A percentile compares a stretch with the other conserved stretches of the same genome.
Evolutionary conservation across 2,329 filamentous ascomycete species (phyloP).

Genomic region (Colletotrichum chlorophyti): DNA sequence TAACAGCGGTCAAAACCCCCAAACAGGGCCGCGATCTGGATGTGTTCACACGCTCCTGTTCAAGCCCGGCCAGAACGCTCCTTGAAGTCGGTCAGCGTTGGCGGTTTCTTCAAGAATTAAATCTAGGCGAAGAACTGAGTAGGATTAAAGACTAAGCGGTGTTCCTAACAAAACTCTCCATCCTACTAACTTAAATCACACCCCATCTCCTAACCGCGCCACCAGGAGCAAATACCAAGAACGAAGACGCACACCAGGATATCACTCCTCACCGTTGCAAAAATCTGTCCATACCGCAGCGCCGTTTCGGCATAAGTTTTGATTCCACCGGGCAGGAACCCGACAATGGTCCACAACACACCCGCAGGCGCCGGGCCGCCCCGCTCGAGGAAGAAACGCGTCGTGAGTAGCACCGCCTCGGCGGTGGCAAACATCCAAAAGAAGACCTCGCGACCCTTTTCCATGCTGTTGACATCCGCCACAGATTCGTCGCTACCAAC

Average conservation of each 20-base stretch:
- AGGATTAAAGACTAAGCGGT: too few relatives aligned
- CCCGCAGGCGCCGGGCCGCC: constrained; percentile 63
- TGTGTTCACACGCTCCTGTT: too few relatives aligned
- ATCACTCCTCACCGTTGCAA: constrained; percentile 74
- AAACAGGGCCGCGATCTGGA: too few relatives aligned
- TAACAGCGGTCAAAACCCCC: too few relatives aligned
- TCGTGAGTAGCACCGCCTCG: constrained; percentile 75
- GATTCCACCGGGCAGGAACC: constrained; percentile 71
- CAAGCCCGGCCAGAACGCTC: too few relatives aligned
- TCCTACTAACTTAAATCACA: neutral
- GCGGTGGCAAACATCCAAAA: constrained; percentile 84
- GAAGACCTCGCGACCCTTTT: constrained; percentile 57
- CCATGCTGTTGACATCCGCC: constrained; percentile 35
- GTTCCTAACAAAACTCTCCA: too few relatives aligned
- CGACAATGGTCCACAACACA: constrained; percentile 67
- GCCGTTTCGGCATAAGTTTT: constrained; percentile 66
- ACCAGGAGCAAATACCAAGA: constrained; percentile 64
- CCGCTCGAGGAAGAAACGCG: constrained; percentile 74
- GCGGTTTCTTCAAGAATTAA: too few relatives aligned
- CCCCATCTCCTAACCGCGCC: constrained; percentile 33
- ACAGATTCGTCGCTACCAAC: constrained; percentile 36
- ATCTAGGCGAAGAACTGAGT: too few relatives aligned
- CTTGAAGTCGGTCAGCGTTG: too few relatives aligned
- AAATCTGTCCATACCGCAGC: constrained; percentile 73
- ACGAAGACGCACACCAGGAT: constrained; percentile 81